Evolutionary conservation across 352 stramenopile species (phyloP).

Genomic region (Globisporangium emineosum): DNA sequence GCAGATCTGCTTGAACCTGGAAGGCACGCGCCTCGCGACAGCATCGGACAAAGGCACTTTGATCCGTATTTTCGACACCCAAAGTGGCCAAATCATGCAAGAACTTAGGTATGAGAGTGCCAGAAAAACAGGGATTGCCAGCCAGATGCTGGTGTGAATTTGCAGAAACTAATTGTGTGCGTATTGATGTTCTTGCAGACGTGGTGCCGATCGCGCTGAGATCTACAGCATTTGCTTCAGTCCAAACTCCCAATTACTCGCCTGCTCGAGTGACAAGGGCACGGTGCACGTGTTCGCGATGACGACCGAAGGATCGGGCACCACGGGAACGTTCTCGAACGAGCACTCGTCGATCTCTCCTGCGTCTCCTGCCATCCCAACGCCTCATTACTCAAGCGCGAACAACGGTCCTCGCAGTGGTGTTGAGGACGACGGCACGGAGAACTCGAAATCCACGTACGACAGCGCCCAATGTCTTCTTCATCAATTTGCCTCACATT

Average conservation of each 20-base stretch:
- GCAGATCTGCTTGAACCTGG: constrained; percentile 90
- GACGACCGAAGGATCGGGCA: constrained; percentile 57
- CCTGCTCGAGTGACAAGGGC: constrained; percentile 96
- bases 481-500: background rate
- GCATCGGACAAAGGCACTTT: constrained; percentile 97
- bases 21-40: constrained; percentile 94
- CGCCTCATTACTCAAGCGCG: constrained; percentile 33
- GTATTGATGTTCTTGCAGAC: constrained; percentile 31
- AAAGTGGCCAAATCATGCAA: constrained; percentile 90
- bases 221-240: constrained; percentile 98
- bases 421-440: constrained; percentile 75
- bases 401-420: constrained; percentile 38
- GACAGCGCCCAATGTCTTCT: background rate
- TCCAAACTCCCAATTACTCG: constrained; percentile 90
- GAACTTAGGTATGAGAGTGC: constrained; percentile 50
- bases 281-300: constrained; percentile 96
- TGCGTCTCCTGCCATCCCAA: constrained; percentile 34
- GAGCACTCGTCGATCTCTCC: constrained; percentile 56
- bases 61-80: constrained; percentile 97
- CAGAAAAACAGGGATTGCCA: background rate
- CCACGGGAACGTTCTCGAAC: constrained; percentile 51
- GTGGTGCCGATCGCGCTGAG: constrained; percentile 94
- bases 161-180: background rate
- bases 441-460: constrained; percentile 87
- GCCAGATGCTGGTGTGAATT: background rate